Conservation (phyloP, 148 eudicot genomes). For the Polygonum aviculare region DNA sequence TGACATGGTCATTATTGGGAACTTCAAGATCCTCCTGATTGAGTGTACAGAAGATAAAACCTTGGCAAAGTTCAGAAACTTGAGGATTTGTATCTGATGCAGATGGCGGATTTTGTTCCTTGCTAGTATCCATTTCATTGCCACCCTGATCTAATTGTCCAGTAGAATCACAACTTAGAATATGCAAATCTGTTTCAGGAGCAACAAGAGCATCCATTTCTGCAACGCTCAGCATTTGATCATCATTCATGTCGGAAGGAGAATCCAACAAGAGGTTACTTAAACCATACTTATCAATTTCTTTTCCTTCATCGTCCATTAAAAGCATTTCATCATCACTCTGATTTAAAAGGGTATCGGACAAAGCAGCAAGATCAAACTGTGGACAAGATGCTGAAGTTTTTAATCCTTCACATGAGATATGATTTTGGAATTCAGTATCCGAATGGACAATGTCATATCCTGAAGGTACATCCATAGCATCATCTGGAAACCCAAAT, state of each 20-base stretch:
- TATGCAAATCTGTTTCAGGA: not conserved
- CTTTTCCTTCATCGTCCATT: slow-evolving; percentile 28
- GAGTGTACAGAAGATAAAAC: slow-evolving; percentile 43
- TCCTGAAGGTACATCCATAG: slow-evolving; percentile 14
- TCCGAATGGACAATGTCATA: slow-evolving; percentile 19
- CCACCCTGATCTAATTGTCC: not conserved
- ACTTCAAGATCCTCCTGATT: slow-evolving; percentile 74
- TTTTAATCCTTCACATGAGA: slow-evolving; percentile 21
- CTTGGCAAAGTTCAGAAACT: slow-evolving; percentile 32
- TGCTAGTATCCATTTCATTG: slow-evolving; percentile 3
- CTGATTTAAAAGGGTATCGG: slow-evolving; percentile 11
- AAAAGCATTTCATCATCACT: slow-evolving; percentile 24
- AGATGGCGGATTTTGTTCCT: slow-evolving; percentile 17
- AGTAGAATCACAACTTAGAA: not conserved
- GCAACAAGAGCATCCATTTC: slow-evolving; percentile 11
- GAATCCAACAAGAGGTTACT: slow-evolving; percentile 43
- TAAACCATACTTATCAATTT: slow-evolving; percentile 8
- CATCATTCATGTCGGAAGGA: slow-evolving; percentile 19
- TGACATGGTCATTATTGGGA: slow-evolving; percentile 72
- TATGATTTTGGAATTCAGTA: slow-evolving; percentile 18
- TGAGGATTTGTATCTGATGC: slow-evolving; percentile 19
- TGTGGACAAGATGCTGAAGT: slow-evolving; percentile 22
- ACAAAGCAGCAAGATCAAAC: slow-evolving; percentile 23
- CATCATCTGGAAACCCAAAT: slow-evolving; percentile 25
- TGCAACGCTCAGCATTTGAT: slow-evolving; percentile 17